Percentiles rank a stretch among this genome's conserved stretches.
Conservation (phyloP, 805 yeast species). For the Wickerhamiella siamensis region DNA sequence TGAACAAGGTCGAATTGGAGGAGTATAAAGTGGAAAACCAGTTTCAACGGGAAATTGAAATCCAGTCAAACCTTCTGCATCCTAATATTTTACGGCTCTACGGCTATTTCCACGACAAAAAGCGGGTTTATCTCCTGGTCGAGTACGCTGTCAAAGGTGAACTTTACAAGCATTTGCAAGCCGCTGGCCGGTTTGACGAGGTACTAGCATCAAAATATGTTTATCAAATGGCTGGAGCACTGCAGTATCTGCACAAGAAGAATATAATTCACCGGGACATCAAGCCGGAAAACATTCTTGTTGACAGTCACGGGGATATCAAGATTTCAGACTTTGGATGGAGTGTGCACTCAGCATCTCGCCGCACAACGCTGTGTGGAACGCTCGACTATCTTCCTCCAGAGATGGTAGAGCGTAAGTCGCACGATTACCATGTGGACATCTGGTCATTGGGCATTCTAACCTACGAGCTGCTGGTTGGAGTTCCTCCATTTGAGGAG, state of each 20-base stretch:
- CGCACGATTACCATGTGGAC: constrained; percentile 68
- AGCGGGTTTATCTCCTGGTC: constrained; percentile 65
- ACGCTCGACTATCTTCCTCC: constrained; percentile 92
- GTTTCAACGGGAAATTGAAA: constrained; percentile 80
- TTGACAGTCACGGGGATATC: constrained; percentile 60
- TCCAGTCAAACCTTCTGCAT: constrained; percentile 64
- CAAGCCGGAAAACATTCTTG: constrained; percentile 81
- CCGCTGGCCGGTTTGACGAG: constrained; percentile 51
- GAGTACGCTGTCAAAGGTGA: constrained; percentile 85
- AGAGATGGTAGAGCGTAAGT: constrained; percentile 76
- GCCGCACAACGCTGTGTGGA: constrained; percentile 80
- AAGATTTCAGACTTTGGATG: constrained; percentile 93
- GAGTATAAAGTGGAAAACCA: constrained; percentile 70
- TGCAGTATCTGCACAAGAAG: constrained; percentile 61
- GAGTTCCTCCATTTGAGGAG: constrained; percentile 87
- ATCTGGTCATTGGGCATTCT: constrained; percentile 87
- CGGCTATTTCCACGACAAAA: constrained; percentile 72
- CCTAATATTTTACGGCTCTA: constrained; percentile 66
- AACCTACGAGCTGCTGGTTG: constrained; percentile 73
- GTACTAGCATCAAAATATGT: constrained; percentile 59
- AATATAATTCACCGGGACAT: constrained; percentile 83
- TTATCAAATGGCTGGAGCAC: constrained; percentile 69
- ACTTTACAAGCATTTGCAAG: constrained; percentile 56
- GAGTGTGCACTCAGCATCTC: constrained; percentile 58
- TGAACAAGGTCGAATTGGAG: constrained; percentile 69